Evolutionary conservation across 1,284 basidiomycete genomes (phyloP).

Genomic region (Cryptococcus sp.): DNA sequence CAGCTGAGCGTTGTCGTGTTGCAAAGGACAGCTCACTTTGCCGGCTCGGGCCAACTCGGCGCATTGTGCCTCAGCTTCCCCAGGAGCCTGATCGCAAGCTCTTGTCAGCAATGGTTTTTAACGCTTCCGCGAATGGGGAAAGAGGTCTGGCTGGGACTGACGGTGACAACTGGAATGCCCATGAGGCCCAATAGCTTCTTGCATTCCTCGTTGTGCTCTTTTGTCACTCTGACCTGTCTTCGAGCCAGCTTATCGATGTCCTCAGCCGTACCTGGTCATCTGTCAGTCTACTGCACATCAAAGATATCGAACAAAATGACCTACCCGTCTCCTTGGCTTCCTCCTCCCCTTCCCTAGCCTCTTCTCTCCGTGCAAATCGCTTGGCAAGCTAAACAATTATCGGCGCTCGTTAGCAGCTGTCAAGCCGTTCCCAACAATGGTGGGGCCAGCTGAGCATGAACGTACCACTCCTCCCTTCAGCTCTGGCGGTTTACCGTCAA

Average conservation of each 20-base stretch:
- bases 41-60: conserved; percentile 94
- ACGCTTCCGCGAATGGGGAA: background rate
- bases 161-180: conserved; percentile 93
- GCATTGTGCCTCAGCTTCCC: conserved; percentile 98
- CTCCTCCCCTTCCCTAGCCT: conserved; percentile 90
- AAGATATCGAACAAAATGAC: conserved; percentile 8
- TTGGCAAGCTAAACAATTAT: conserved; percentile 69
- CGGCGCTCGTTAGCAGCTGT: background rate
- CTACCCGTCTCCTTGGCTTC: conserved; percentile 91
- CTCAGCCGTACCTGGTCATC: conserved; percentile 68
- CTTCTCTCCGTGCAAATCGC: conserved; percentile 85
- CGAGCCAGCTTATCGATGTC: conserved; percentile 89
- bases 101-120: conserved; percentile 15
- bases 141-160: conserved; percentile 51
- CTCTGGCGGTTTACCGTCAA: conserved; percentile 97
- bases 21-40: conserved; percentile 62
- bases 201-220: conserved; percentile 96
- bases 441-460: conserved; percentile 29
- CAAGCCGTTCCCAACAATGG: background rate
- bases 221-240: conserved; percentile 91
- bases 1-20: background rate
- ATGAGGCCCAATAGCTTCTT: conserved; percentile 83
- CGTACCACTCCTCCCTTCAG: conserved; percentile 93
- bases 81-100: conserved; percentile 73
- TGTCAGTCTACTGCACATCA: background rate